Percentiles rank a stretch among this genome's conserved stretches.
These are phyloP conservation scores for Daldinia bambusicola DNA, from an alignment of 495 filamentous ascomycete genomes.

Conservation along the genomic window DNA sequence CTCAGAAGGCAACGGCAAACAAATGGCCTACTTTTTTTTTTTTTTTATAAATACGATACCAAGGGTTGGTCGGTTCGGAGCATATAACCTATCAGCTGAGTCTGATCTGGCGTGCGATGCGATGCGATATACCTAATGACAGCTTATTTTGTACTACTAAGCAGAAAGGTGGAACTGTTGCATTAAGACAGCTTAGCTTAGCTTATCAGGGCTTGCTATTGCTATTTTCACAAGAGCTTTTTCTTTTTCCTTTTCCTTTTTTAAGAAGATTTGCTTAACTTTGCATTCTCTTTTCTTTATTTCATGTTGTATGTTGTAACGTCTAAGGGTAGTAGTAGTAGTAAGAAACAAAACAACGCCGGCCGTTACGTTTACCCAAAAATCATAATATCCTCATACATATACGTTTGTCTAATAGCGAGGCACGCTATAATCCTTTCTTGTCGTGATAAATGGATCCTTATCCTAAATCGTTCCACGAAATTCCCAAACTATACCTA, in stretches of 20 bases:
- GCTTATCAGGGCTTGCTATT: constrained; percentile 15
- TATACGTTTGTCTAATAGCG: not conserved
- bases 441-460: not conserved
- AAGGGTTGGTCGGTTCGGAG: constrained; percentile 7
- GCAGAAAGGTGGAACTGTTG: constrained; percentile 18
- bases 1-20: constrained; percentile 7
- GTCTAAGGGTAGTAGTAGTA: not conserved
- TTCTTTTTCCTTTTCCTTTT: too few species aligned
- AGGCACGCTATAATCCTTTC: not conserved
- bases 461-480: not conserved
- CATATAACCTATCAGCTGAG: constrained; percentile 23
- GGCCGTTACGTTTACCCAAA: not conserved
- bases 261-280: constrained; percentile 15
- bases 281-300: not conserved
- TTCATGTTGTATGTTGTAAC: not conserved
- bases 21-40: constrained; percentile 4
- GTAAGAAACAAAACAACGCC: constrained; percentile 5
- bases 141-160: constrained; percentile 26
- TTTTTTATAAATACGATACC: not conserved
- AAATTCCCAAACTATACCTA: constrained; percentile 2
- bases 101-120: constrained; percentile 16
- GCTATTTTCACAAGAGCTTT: not conserved
- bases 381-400: not conserved
- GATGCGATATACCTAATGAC: constrained; percentile 16
- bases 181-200: constrained; percentile 18